phyloP scores from a whole-genome alignment of 2,329 filamentous ascomycete species.

The Verticillium nubilum region DNA sequence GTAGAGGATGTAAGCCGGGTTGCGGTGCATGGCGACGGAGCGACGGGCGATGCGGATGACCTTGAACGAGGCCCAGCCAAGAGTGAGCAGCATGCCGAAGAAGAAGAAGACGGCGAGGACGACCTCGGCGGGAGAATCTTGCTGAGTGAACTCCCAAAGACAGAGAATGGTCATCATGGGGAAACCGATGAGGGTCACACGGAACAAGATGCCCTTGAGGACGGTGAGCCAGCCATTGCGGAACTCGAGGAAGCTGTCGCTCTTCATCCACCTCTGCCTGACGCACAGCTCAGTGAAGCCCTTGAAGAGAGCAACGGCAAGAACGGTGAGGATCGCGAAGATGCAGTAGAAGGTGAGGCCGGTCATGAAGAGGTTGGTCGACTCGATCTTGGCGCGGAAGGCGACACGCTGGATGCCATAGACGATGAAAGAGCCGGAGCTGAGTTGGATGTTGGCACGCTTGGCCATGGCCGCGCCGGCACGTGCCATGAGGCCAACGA shows the following conservation, averaged over 20 bases:
- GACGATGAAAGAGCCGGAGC: conserved; percentile 56
- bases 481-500: conserved; percentile 38
- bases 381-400: conserved; percentile 78
- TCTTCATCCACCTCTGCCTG: conserved; percentile 71
- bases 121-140: conserved; percentile 79
- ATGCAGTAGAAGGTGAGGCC: conserved; percentile 84
- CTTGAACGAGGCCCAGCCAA: conserved; percentile 84
- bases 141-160: conserved; percentile 85
- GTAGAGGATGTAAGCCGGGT: conserved; percentile 94
- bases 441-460: conserved; percentile 47
- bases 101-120: conserved; percentile 87
- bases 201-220: conserved; percentile 89
- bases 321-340: conserved; percentile 69
- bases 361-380: conserved; percentile 90
- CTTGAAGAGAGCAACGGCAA: conserved; percentile 76
- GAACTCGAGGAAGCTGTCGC: conserved; percentile 87
- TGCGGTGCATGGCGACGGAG: conserved; percentile 88
- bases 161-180: conserved; percentile 86
- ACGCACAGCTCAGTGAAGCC: conserved; percentile 69
- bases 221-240: conserved; percentile 90
- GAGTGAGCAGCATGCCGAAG: conserved; percentile 69
- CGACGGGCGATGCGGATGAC: conserved; percentile 84
- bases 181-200: conserved; percentile 83
- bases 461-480: conserved; percentile 39
- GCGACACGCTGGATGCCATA: conserved; percentile 85